These are phyloP conservation scores for Isabelozyma gotoi DNA, from an alignment of 805 yeast genomes.

Conservation along the genomic window DNA sequence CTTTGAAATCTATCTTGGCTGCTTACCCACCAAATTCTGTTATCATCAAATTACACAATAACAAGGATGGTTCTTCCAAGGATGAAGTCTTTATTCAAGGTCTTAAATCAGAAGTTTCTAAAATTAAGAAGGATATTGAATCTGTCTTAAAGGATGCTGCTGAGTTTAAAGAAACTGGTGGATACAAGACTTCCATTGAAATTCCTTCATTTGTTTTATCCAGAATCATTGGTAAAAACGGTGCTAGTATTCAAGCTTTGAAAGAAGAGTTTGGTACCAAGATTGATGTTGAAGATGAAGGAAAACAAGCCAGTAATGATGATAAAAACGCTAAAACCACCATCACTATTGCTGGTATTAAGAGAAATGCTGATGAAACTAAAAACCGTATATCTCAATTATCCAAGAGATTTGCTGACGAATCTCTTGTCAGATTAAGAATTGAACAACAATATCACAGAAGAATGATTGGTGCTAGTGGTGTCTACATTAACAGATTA, in stretches of 20 bases:
- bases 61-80: conserved; percentile 34
- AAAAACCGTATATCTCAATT: conserved; percentile 55
- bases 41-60: conserved; percentile 47
- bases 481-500: conserved; percentile 77
- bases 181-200: conserved; percentile 46
- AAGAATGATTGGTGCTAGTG: conserved; percentile 79
- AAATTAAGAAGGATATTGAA: conserved; percentile 52
- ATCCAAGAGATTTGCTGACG: conserved; percentile 81
- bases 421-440: conserved; percentile 57
- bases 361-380: conserved; percentile 75
- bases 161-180: conserved; percentile 46
- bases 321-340: conserved; percentile 39
- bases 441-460: conserved; percentile 81
- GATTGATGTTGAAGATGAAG: conserved; percentile 67
- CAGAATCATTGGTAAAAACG: conserved; percentile 87
- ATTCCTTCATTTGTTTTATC: conserved; percentile 71
- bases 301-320: conserved; percentile 31
- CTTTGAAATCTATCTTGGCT: conserved; percentile 47
- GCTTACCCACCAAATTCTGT: conserved; percentile 40
- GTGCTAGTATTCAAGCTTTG: conserved; percentile 66
- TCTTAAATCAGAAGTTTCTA: conserved; percentile 57
- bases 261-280: conserved; percentile 73
- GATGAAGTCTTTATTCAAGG: conserved; percentile 72
- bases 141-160: conserved; percentile 55
- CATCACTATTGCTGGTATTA: conserved; percentile 71